Conservation (phyloP, 805 yeast genomes). For the Yamadazyma sp. region DNA sequence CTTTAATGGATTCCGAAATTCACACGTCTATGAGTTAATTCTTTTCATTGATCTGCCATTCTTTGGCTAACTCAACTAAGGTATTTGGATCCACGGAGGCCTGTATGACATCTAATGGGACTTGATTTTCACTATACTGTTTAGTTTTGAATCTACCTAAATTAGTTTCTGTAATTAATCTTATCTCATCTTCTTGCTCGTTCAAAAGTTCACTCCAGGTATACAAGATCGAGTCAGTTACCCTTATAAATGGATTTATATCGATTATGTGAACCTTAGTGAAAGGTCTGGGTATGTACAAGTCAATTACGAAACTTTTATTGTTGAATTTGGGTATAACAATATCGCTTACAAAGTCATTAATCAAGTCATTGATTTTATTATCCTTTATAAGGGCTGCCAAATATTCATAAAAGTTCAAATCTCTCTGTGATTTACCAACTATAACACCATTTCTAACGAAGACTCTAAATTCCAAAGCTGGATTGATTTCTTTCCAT, state of each 20-base stretch:
- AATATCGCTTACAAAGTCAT: slow-evolving; percentile 36
- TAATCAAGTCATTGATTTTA: slow-evolving; percentile 9
- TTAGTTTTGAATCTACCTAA: slow-evolving; percentile 73
- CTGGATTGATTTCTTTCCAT: slow-evolving; percentile 84
- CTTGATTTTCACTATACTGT: slow-evolving; percentile 86
- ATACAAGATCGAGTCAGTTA: slow-evolving; percentile 74
- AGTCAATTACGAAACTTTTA: slow-evolving; percentile 61
- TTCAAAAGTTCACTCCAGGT: slow-evolving; percentile 76
- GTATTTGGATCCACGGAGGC: slow-evolving; percentile 69
- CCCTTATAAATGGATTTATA: slow-evolving; percentile 78
- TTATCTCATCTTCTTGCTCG: slow-evolving; percentile 41
- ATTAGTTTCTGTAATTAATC: slow-evolving; percentile 68
- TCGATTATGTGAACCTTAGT: slow-evolving; percentile 69
- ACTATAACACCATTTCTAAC: slow-evolving; percentile 60
- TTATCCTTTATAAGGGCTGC: slow-evolving; percentile 47
- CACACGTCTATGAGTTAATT: background rate
- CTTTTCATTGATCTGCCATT: slow-evolving; percentile 14
- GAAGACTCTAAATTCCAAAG: slow-evolving; percentile 88
- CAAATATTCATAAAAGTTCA: slow-evolving; percentile 76
- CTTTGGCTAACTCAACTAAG: slow-evolving; percentile 49
- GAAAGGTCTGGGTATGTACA: slow-evolving; percentile 77
- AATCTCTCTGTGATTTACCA: slow-evolving; percentile 82
- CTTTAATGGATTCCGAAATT: too few species aligned
- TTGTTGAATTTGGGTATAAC: slow-evolving; percentile 19
- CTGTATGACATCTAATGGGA: slow-evolving; percentile 87